Percentiles rank a stretch among this genome's conserved stretches.
These are phyloP conservation scores for Fusarium decemcellulare DNA, from an alignment of 2,329 filamentous ascomycete species.

Conservation along the genomic window DNA sequence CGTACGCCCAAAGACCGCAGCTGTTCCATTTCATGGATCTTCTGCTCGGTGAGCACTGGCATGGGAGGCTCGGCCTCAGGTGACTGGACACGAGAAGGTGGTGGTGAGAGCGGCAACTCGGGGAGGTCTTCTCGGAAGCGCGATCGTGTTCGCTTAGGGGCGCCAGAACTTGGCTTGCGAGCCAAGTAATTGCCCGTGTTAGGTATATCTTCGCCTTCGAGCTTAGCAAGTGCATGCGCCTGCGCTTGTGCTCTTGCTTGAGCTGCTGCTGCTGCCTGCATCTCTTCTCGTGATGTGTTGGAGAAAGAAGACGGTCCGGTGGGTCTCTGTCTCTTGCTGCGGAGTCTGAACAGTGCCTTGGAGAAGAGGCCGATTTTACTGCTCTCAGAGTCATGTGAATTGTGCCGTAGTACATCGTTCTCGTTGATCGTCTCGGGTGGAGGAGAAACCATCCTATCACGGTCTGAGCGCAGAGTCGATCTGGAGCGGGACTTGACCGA, in stretches of 20 bases:
- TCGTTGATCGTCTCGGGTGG: constrained; percentile 59
- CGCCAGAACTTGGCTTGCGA: constrained; percentile 55
- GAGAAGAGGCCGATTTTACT: constrained; percentile 61
- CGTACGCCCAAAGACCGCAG: constrained; percentile 49
- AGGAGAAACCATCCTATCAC: constrained; percentile 55
- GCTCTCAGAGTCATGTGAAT: constrained; percentile 71
- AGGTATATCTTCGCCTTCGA: constrained; percentile 52
- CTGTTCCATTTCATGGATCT: constrained; percentile 43
- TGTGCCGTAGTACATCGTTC: constrained; percentile 65
- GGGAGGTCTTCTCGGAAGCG: constrained; percentile 94
- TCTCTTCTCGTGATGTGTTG: constrained; percentile 92
- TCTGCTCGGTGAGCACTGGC: constrained; percentile 49
- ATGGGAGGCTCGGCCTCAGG: constrained; percentile 73
- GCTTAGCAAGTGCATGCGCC: constrained; percentile 52
- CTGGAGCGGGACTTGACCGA: constrained; percentile 65
- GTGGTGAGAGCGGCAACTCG: constrained; percentile 87
- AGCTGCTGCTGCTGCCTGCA: constrained; percentile 61
- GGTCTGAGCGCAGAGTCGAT: constrained; percentile 61
- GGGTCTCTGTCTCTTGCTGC: constrained; percentile 70
- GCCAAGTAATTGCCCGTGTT: constrained; percentile 46
- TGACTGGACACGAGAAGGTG: constrained; percentile 84
- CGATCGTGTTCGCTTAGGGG: constrained; percentile 86
- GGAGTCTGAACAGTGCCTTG: constrained; percentile 82
- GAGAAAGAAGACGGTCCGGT: constrained; percentile 84
- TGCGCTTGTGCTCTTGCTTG: constrained; percentile 50